phyloP scores from a whole-genome alignment of 352 stramenopile genomes.

The Phytophthora hybrid region DNA sequence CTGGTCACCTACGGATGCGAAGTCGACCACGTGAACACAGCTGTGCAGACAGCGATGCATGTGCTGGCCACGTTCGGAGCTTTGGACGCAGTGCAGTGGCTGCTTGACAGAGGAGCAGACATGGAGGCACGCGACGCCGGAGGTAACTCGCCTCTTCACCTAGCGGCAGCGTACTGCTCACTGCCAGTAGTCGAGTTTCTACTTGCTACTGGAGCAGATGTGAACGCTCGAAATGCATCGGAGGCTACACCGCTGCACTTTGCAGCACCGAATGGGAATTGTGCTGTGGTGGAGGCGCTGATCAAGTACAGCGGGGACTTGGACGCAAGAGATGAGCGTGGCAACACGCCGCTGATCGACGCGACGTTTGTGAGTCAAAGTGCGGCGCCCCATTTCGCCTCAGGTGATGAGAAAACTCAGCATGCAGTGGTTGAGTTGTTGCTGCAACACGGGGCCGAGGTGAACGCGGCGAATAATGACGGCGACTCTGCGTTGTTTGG shows the following conservation, averaged over 20 bases:
- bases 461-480: constrained; percentile 35
- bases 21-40: constrained; percentile 35
- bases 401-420: constrained; percentile 42
- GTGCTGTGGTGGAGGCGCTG: constrained; percentile 34
- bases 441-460: constrained; percentile 37
- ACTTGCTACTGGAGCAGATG: constrained; percentile 31
- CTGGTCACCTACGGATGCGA: constrained; percentile 40
- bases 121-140: constrained; percentile 39
- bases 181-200: constrained; percentile 25
- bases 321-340: constrained; percentile 34
- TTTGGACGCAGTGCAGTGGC: constrained; percentile 28
- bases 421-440: constrained; percentile 36
- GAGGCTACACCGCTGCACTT: constrained; percentile 46
- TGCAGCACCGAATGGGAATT: constrained; percentile 45
- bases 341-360: constrained; percentile 50
- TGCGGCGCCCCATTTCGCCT: constrained; percentile 39
- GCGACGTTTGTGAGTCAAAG: constrained; percentile 48
- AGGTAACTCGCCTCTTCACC: constrained; percentile 50
- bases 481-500: constrained; percentile 47
- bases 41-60: constrained; percentile 44
- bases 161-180: constrained; percentile 48
- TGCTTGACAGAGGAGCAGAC: constrained; percentile 44
- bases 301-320: constrained; percentile 39
- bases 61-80: constrained; percentile 43
- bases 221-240: constrained; percentile 39